Evolutionary conservation across 345 rosid species (phyloP).

Genomic region (Eucalyptus albens): DNA sequence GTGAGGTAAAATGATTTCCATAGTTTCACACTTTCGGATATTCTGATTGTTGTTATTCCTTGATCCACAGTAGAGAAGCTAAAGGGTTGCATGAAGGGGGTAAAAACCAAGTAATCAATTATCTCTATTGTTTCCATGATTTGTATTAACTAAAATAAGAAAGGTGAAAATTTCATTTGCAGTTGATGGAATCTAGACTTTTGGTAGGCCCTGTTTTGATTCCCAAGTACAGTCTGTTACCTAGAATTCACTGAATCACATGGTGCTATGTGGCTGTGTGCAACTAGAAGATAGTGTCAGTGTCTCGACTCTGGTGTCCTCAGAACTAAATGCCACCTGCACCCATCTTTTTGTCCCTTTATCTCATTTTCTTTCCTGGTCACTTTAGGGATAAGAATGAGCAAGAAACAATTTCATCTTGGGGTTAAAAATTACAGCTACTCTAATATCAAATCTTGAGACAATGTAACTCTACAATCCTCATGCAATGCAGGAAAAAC

Average conservation of each 20-base stretch:
- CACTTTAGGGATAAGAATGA: not conserved
- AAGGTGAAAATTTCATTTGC: not conserved
- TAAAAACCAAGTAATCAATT: not conserved
- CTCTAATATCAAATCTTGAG: not conserved
- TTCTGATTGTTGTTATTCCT: not conserved
- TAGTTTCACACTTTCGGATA: not conserved
- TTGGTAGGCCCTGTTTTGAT: not conserved
- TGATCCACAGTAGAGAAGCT: not conserved
- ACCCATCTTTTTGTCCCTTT: not conserved
- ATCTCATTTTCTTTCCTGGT: not conserved
- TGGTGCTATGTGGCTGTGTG: not conserved
- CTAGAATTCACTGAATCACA: not conserved
- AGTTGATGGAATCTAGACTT: not conserved
- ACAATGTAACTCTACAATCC: not conserved
- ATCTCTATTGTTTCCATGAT: not conserved
- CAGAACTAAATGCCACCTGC: not conserved
- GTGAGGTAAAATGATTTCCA: not conserved
- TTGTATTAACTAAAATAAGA: not conserved
- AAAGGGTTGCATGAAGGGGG: not conserved
- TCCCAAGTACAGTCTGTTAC: not conserved
- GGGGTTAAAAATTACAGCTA: not conserved
- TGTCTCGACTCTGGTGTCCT: not conserved
- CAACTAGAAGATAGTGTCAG: not conserved
- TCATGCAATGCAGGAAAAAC: not conserved
- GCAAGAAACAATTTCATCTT: not conserved